Evolutionary conservation across 345 rosid genomes (phyloP), one percentile per base, ranked within the genome.

Genomic region (Gossypium longicalyx): DNA sequence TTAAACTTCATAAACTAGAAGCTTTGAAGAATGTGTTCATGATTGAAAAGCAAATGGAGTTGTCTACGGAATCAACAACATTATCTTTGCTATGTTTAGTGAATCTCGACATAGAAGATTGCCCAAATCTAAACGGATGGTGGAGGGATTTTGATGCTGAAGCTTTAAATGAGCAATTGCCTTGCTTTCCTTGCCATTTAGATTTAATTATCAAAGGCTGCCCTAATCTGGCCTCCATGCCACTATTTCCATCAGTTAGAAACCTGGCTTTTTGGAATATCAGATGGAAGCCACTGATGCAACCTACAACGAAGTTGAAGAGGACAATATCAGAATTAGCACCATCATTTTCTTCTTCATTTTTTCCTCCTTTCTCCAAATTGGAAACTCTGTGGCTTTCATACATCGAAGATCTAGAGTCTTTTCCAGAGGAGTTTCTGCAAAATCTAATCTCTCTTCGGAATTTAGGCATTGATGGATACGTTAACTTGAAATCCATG

Each of bases 101-200:
- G 6, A 1, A 2, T 1, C 47, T 64, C 3, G 0, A 1, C 1
- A n/a, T 38, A 9, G 3, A 0, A 1, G 0, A 16, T 7, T 63
- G 67, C 47, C 48, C 67, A n/a, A 63, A 17, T 17, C 22, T 34
- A 0, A 62, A 34, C 22, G 47, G 67, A 16, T 62, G 67, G 47
- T 62, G 67, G 67, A 62, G 9, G 7, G 20, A 0, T 16, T 20
- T 7, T 62, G 67, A 15, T 29, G 67, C 9, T 2, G 47, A 62
- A 34, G 20, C 20, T 16, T 51, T 22, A 38, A 17, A 34, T 34
- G 12, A 1, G 8, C 67, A 34, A 4, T 9, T 16, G 12, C 67
- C 67, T 63, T 63, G 13, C 48, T 63, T 63, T 63, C 67, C 67
- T 38, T 5, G 67, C 67, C 67, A 38, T 63, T 63, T 22, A 16